Evolutionary conservation across 2,329 filamentous ascomycete genomes (phyloP).

Genomic region (Stylonectria norvegica): DNA sequence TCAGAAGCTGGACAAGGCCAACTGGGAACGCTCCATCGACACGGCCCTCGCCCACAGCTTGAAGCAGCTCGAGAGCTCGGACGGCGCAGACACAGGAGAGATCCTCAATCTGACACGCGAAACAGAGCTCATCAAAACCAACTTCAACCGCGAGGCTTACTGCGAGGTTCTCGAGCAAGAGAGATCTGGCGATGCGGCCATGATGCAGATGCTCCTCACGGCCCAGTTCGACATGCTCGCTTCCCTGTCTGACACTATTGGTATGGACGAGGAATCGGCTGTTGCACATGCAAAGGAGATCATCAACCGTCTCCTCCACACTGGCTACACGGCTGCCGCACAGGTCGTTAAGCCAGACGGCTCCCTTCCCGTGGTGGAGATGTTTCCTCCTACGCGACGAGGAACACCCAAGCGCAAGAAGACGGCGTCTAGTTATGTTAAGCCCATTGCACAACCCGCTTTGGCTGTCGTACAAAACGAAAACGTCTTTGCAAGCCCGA

Average conservation of each 20-base stretch:
- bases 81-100: constrained; percentile 54
- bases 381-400: constrained; percentile 65
- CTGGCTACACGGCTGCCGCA: constrained; percentile 69
- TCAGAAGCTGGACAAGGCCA: constrained; percentile 72
- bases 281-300: constrained; percentile 74
- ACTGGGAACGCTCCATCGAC: constrained; percentile 85
- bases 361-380: constrained; percentile 55
- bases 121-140: constrained; percentile 78
- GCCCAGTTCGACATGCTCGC: constrained; percentile 90
- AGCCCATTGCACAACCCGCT: constrained; percentile 44
- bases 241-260: constrained; percentile 75
- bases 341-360: constrained; percentile 92
- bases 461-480: constrained; percentile 36
- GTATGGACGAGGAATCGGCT: constrained; percentile 80
- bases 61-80: constrained; percentile 65
- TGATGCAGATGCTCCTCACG: constrained; percentile 78
- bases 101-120: constrained; percentile 72
- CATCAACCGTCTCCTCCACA: constrained; percentile 73
- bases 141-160: constrained; percentile 76
- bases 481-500: constrained; percentile 44
- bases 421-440: constrained; percentile 39
- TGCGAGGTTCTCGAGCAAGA: constrained; percentile 79
- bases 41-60: constrained; percentile 84
- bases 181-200: constrained; percentile 70
- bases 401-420: constrained; percentile 77